These are phyloP conservation scores for Exsudoporus frostii DNA, from an alignment of 768 basidiomycete genomes.

Conservation along the genomic window DNA sequence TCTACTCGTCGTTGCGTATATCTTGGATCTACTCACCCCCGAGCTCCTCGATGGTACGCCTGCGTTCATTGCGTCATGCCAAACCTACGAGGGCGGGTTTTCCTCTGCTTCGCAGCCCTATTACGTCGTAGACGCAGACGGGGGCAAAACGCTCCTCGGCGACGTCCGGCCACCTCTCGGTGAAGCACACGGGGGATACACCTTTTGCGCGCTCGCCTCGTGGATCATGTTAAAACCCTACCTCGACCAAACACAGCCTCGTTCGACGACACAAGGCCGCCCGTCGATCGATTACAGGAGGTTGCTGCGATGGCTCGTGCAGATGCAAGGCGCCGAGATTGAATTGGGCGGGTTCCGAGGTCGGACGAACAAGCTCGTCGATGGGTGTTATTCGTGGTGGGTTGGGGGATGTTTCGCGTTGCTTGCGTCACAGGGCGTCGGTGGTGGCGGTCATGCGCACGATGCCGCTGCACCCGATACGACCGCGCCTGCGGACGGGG, in stretches of 20 bases:
- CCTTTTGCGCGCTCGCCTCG: conserved; percentile 86
- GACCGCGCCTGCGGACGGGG: conserved; percentile 31
- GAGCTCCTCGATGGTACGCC: conserved; percentile 76
- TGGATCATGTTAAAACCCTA: conserved; percentile 76
- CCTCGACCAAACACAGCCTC: conserved; percentile 20
- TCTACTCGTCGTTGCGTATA: conserved; percentile 74
- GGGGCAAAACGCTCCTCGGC: conserved; percentile 30
- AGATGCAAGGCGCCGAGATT: conserved; percentile 78
- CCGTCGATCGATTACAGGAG: conserved; percentile 54
- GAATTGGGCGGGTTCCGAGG: conserved; percentile 94
- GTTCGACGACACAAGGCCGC: background rate
- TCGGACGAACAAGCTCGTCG: conserved; percentile 96
- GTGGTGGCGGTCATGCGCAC: conserved; percentile 20
- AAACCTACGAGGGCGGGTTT: conserved; percentile 98
- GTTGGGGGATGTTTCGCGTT: conserved; percentile 85
- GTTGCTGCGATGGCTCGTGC: conserved; percentile 75
- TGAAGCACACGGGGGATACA: conserved; percentile 97
- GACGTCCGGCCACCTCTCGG: conserved; percentile 74
- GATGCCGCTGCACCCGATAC: background rate
- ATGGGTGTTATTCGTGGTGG: conserved; percentile 99
- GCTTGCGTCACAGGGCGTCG: conserved; percentile 56
- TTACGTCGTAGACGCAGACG: conserved; percentile 33
- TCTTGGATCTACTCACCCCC: conserved; percentile 86
- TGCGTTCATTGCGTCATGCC: conserved; percentile 82
- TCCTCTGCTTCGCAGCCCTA: conserved; percentile 75